phyloP scores from a whole-genome alignment of 139 green algal genomes.

The Closterium sp. region DNA sequence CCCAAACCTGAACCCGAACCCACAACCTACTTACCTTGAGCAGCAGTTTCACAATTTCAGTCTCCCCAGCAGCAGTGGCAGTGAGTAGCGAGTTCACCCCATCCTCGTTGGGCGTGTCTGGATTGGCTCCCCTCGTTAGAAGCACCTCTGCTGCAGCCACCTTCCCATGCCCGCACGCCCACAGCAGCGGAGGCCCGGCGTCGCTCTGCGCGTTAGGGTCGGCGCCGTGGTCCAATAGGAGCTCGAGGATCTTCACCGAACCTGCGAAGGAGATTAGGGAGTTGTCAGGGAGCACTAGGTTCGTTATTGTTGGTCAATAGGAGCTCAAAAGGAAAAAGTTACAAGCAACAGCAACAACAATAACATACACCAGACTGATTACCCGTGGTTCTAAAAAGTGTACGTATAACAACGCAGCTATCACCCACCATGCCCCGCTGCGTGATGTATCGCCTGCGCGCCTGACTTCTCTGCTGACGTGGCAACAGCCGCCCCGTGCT shows the following conservation, averaged over 20 bases:
- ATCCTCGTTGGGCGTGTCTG: conserved; percentile 17
- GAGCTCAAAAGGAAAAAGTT: not conserved
- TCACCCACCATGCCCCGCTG: conserved; percentile 29
- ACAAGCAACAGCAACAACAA: not conserved
- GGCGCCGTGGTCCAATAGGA: conserved; percentile 17
- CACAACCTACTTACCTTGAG: not conserved
- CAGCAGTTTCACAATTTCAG: conserved; percentile 17
- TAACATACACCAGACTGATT: no score
- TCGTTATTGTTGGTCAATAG: not conserved
- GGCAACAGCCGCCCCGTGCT: conserved; percentile 8
- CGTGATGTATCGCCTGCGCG: conserved; percentile 39
- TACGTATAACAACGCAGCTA: no score
- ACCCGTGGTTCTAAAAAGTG: no score
- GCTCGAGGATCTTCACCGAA: not conserved
- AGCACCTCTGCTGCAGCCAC: conserved; percentile 13
- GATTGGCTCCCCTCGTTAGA: conserved; percentile 13
- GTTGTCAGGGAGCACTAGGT: not conserved
- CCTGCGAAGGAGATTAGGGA: not conserved
- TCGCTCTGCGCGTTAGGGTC: conserved; percentile 37
- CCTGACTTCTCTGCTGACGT: conserved; percentile 1
- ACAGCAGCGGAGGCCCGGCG: conserved; percentile 39
- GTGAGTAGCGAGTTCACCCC: conserved; percentile 16
- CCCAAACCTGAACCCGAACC: no score
- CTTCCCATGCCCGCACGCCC: conserved; percentile 30
- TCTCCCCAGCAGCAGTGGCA: conserved; percentile 23